Conservation (phyloP, 73 alveolate species). For the Paramecium biaurelia region DNA sequence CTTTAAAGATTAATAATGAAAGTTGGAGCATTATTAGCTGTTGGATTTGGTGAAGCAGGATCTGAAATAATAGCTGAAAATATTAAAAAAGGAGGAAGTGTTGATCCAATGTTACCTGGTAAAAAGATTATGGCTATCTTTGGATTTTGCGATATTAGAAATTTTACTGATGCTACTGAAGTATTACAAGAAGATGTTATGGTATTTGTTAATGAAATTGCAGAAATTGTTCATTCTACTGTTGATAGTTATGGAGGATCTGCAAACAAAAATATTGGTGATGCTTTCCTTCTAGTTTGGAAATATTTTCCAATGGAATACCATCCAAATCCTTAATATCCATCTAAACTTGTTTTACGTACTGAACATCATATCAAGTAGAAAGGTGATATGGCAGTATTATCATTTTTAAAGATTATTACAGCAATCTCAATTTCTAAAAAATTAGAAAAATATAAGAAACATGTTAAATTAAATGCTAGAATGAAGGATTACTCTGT, state of each 20-base stretch:
- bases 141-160: constrained; percentile 98
- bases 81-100: constrained; percentile 91
- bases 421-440: constrained; percentile 71
- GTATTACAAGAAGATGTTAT: constrained; percentile 92
- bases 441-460: constrained; percentile 77
- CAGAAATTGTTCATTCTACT: constrained; percentile 91
- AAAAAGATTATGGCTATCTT: constrained; percentile 90
- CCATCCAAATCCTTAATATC: constrained; percentile 68
- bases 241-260: constrained; percentile 90
- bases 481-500: constrained; percentile 82
- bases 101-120: constrained; percentile 97
- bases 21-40: constrained; percentile 95
- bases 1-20: constrained; percentile 90
- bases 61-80: constrained; percentile 94
- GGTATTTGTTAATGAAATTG: constrained; percentile 97
- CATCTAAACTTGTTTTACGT: constrained; percentile 67
- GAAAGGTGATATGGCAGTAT: constrained; percentile 76
- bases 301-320: constrained; percentile 82
- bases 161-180: constrained; percentile 97
- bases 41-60: constrained; percentile 99
- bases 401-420: constrained; percentile 75
- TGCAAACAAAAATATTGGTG: constrained; percentile 97
- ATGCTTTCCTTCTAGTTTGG: constrained; percentile 97
- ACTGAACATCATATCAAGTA: neutral
- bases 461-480: constrained; percentile 70